These are phyloP conservation scores for Chrysosporium keratinophilum DNA, from an alignment of 2,329 filamentous ascomycete genomes.

Conservation along the genomic window DNA sequence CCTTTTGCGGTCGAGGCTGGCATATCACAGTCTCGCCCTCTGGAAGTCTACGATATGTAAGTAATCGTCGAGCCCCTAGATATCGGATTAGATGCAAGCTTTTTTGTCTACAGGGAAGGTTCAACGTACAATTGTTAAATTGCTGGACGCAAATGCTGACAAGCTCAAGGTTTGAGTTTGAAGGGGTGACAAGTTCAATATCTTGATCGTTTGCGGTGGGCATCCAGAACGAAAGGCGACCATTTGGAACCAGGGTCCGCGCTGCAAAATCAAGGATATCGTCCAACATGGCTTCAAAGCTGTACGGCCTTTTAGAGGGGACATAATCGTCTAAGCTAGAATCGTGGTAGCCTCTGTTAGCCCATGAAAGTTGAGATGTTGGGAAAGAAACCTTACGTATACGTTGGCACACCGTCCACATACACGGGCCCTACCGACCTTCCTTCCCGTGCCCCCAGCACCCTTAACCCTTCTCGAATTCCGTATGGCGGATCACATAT, in stretches of 20 bases:
- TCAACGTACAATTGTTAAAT: slow-evolving; percentile 70
- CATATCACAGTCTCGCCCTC: slow-evolving; percentile 40
- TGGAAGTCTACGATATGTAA: slow-evolving; percentile 68
- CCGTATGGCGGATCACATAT: slow-evolving; percentile 95
- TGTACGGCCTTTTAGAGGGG: slow-evolving; percentile 83
- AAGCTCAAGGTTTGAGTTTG: slow-evolving; percentile 63
- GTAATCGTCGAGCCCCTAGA: slow-evolving; percentile 72
- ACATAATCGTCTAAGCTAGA: slow-evolving; percentile 56
- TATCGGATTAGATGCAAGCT: background rate
- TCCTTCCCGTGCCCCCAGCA: slow-evolving; percentile 64
- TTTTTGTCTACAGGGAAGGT: background rate
- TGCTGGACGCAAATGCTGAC: slow-evolving; percentile 69
- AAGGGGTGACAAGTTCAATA: slow-evolving; percentile 64
- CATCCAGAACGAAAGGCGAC: slow-evolving; percentile 91
- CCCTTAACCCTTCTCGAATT: slow-evolving; percentile 80
- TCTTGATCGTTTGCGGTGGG: slow-evolving; percentile 75
- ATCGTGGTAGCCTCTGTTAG: background rate
- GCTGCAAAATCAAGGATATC: slow-evolving; percentile 79
- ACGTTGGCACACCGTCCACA: slow-evolving; percentile 56
- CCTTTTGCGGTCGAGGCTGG: slow-evolving; percentile 27
- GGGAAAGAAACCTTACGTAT: slow-evolving; percentile 45
- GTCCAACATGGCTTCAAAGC: slow-evolving; percentile 78
- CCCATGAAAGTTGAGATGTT: background rate
- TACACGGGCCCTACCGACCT: slow-evolving; percentile 43
- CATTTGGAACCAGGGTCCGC: slow-evolving; percentile 63